Percentiles rank a stretch among this genome's conserved stretches.
These are phyloP conservation scores for Tulasnella sp. DNA, from an alignment of 768 basidiomycete species.

Conservation along the genomic window DNA sequence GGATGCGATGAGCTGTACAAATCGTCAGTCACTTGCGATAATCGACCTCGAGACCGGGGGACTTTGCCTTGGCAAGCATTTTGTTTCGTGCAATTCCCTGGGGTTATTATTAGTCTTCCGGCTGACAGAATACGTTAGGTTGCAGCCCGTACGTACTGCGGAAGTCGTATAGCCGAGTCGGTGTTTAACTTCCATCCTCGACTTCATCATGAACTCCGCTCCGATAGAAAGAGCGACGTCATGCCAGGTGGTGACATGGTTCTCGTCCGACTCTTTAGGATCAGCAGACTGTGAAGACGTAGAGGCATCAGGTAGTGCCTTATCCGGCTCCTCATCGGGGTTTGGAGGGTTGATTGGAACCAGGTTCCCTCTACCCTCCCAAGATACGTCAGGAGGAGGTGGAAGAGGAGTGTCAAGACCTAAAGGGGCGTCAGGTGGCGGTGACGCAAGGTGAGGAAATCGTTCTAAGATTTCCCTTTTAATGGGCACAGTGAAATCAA, in stretches of 20 bases:
- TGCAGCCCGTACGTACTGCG: slow-evolving; percentile 48
- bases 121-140: background rate
- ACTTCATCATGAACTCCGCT: slow-evolving; percentile 74
- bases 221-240: slow-evolving; percentile 86
- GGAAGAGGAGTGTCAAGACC: slow-evolving; percentile 75
- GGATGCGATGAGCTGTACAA: slow-evolving; percentile 67
- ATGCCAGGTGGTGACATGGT: slow-evolving; percentile 58
- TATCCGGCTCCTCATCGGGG: background rate
- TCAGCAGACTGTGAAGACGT: background rate
- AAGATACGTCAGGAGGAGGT: slow-evolving; percentile 48
- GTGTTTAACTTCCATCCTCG: slow-evolving; percentile 56
- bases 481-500: slow-evolving; percentile 82
- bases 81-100: slow-evolving; percentile 91
- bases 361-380: slow-evolving; percentile 53
- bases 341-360: slow-evolving; percentile 38
- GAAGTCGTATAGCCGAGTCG: slow-evolving; percentile 89
- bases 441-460: slow-evolving; percentile 66
- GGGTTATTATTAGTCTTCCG: background rate
- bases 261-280: slow-evolving; percentile 16
- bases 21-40: no score
- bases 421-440: slow-evolving; percentile 58
- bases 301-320: background rate
- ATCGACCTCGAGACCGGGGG: background rate
- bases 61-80: slow-evolving; percentile 81
- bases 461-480: slow-evolving; percentile 62